Base-by-base conservation (phyloP, 345 rosid genomes). In the Turnera subulata region DNA sequence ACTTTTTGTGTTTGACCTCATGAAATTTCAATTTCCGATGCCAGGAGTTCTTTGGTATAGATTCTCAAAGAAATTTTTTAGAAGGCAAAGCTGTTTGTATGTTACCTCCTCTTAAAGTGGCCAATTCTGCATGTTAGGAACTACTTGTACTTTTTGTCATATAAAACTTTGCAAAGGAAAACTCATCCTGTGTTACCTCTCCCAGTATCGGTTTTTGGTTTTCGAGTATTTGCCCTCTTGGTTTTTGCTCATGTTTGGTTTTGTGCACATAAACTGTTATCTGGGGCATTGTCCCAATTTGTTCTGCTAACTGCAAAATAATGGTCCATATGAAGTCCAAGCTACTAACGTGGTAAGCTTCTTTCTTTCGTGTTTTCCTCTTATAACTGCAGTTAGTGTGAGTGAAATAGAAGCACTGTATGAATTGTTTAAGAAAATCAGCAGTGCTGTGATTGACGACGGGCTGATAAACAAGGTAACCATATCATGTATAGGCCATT, bases 381-480 rank as follows among this genome's bases (percentile, higher is more conserved):
- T 42, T 13, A 37, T 29, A 32, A 16, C 11, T 55, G 67, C 67
- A 67, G 71, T 67, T 49, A 59, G 65, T 59, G 71, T 67, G 18
- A 67, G 71, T 55, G 65, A 67, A 59, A 61, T 67, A 23, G 71
- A 67, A 54, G 71, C 71, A 0, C 53, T 67, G 29, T 67, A 59
- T 53, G 71, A 67, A 61, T 43, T 67, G 33, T 67, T 53, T 60
- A 67, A 67, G 71, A 67, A 61, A 60, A 67, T 60, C 42, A 67
- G 71, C 49, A 60, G 71, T 54, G 64, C 71, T 9, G 71, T 67
- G 20, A 60, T 67, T 25, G 71, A 67, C 24, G 65, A 67, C 12
- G 71, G 71, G 23, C 50, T 67, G 56, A 67, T 67, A 26, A 60
- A 61, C 51, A 67, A 60, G 65, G 71, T 59, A 59, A 22, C 13